Evolutionary conservation across 306 rosid species (phyloP).

Genomic region (Ormosia semicastrata): DNA sequence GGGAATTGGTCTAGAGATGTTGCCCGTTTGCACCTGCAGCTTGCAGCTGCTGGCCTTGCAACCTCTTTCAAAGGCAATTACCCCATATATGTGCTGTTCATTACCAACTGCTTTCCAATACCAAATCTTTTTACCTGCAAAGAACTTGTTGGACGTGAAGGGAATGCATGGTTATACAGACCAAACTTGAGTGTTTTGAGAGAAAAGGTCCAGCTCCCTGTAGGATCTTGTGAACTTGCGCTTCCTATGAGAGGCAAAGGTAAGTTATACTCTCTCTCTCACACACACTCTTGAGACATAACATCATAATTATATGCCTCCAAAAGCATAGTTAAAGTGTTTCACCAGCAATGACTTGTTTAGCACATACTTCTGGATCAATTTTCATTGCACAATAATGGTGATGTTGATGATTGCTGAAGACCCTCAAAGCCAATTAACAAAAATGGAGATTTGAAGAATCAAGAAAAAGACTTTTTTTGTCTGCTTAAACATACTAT

Average conservation of each 20-base stretch:
- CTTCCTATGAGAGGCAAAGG: conserved; percentile 85
- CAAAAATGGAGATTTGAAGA: neutral
- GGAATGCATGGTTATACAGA: conserved; percentile 74
- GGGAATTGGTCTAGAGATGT: conserved; percentile 92
- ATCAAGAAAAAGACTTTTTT: neutral
- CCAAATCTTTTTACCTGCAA: conserved; percentile 79
- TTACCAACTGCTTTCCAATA: conserved; percentile 69
- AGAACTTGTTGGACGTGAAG: conserved; percentile 60
- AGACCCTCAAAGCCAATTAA: neutral
- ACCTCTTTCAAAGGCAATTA: conserved; percentile 73
- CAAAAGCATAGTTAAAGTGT: neutral
- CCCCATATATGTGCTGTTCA: conserved; percentile 67
- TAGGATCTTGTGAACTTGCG: conserved; percentile 92
- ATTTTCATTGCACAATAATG: neutral
- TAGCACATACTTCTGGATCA: neutral
- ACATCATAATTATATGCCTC: neutral
- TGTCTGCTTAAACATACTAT: neutral
- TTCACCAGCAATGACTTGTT: neutral
- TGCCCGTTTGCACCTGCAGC: conserved; percentile 85
- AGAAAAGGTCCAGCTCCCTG: conserved; percentile 73
- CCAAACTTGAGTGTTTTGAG: conserved; percentile 72
- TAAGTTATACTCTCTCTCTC: conserved; percentile 33
- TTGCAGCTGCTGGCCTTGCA: conserved; percentile 82
- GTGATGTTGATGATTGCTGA: neutral
- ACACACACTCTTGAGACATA: neutral